These are phyloP conservation scores for Clathrospora elynae DNA, from an alignment of 2,329 filamentous ascomycete species.

Conservation along the genomic window DNA sequence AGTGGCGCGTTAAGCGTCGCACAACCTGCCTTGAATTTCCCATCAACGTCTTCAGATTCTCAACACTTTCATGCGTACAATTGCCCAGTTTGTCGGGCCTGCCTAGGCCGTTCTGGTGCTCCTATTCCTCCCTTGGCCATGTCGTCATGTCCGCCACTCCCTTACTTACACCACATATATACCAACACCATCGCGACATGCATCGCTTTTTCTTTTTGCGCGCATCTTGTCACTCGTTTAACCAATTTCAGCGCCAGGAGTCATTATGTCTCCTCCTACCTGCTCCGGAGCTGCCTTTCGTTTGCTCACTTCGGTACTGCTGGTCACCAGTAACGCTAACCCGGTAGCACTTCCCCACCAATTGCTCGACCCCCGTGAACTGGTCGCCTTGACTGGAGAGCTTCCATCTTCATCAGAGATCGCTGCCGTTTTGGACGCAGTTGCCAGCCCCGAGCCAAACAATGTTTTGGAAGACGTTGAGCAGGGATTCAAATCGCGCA, in stretches of 20 bases:
- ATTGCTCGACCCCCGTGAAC: conserved; percentile 9
- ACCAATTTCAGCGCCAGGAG: conserved; percentile 4
- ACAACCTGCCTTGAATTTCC: conserved; percentile 9
- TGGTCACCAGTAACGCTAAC: conserved; percentile 10
- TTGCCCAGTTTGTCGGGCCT: conserved; percentile 9
- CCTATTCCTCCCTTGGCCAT: conserved; percentile 19
- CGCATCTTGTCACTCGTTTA: conserved; percentile 13
- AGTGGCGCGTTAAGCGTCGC: conserved; percentile 11
- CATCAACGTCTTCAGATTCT: conserved; percentile 8
- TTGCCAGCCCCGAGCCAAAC: background rate
- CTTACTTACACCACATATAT: conserved; percentile 18
- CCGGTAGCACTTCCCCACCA: conserved; percentile 13
- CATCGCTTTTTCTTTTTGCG: conserved; percentile 1
- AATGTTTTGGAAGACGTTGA: conserved; percentile 14
- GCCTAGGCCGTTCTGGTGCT: conserved; percentile 11
- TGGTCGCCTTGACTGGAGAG: background rate
- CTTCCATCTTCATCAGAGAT: background rate
- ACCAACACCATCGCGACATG: conserved; percentile 6
- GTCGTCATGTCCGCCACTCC: conserved; percentile 11
- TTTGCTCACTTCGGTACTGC: conserved; percentile 10
- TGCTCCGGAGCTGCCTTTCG: conserved; percentile 12
- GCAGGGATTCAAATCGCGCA: conserved; percentile 11
- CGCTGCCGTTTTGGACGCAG: background rate
- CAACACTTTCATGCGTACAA: conserved; percentile 18
- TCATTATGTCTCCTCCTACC: conserved; percentile 12